A percentile compares a stretch with the other conserved stretches of the same genome.
phyloP scores from a whole-genome alignment of 2,329 filamentous ascomycete species.

The Chaetomium sp. region DNA sequence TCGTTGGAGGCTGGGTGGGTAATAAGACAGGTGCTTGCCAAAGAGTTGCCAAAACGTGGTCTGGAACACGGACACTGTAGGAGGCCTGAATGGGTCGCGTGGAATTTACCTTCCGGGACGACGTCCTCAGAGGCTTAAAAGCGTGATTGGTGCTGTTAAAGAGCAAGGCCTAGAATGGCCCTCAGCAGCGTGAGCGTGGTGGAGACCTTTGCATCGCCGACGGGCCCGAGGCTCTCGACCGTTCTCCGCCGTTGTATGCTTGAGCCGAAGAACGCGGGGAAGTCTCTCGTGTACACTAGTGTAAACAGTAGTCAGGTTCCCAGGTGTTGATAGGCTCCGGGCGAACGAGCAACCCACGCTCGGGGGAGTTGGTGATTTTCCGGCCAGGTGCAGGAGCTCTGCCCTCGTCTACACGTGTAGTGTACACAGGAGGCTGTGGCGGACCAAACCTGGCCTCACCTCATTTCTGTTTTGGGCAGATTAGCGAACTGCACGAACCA shows the following conservation, averaged over 20 bases:
- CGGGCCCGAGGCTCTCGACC: conserved; percentile 18
- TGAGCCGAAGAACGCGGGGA: conserved; percentile 1
- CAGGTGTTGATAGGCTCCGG: conserved; percentile 23
- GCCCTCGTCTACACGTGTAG: no score
- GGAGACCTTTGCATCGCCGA: conserved; percentile 2
- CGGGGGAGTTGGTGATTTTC: conserved; percentile 17
- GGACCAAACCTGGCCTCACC: conserved; percentile 11
- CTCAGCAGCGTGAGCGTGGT: not conserved
- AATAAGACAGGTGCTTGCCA: not conserved
- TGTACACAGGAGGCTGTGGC: no score
- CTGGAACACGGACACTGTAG: not conserved
- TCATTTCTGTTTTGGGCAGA: conserved; percentile 24
- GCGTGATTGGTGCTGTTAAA: not conserved
- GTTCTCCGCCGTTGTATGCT: conserved; percentile 16
- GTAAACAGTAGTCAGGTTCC: no score
- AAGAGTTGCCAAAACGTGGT: not conserved
- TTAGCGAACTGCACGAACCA: not conserved
- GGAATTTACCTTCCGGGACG: not conserved
- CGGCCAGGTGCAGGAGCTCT: conserved; percentile 2
- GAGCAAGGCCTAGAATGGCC: not conserved
- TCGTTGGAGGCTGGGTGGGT: not conserved
- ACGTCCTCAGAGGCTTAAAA: no score
- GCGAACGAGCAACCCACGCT: conserved; percentile 13
- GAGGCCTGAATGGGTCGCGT: not conserved
- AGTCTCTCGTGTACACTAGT: no score